Evolutionary conservation across 73 alveolate genomes (phyloP), one percentile per base, ranked within the genome.

Genomic region (Halteria grandinella): DNA sequence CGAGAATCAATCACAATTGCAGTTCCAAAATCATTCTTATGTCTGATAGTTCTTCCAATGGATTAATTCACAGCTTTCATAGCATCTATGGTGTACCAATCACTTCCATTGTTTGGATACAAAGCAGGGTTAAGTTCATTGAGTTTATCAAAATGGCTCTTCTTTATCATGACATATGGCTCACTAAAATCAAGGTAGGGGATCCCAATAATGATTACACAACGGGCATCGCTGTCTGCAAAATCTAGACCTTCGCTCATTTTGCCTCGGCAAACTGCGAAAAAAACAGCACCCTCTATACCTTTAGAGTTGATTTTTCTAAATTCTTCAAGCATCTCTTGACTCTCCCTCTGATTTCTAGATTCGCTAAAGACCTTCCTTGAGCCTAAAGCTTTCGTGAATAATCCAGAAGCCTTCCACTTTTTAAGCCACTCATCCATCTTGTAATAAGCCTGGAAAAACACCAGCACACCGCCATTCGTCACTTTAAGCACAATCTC

Each of bases 31-130:
- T 92, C 98, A 75, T 80, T 23, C 70, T 60, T 89, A 92, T 92
- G 97, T 74, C 98, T 81, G 7, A 92, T 59, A 15, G 85, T 94
- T 86, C 98, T 89, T 17, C 98, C 98, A 32, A 92, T 87, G 3
- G 94, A 66, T 72, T 92, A 94, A 79, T 95, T 95, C 34, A 85
- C 89, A 0, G 97, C 90, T 79, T 93, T 80, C 24, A 87, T 77
- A 0, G 99, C 99, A 53, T 86, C 78, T 64, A 79, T 83, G 53
- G 54, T 84, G 58, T 95, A 92, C 99, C 99, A 95, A 47, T 89
- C 86, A 25, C 83, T 32, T 40, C 99, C 96, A 23, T 84, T 87
- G 55, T 83, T 74, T 91, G 70, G 58, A 54, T 57, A 55, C 39
- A 66, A 72, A 34, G 80, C 83, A 23, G 8, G 20, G n/a, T 25